A percentile compares a stretch with the other conserved stretches of the same genome.
These are phyloP conservation scores for Lichenothelia convexa DNA, from an alignment of 495 filamentous ascomycete species.

Conservation along the genomic window DNA sequence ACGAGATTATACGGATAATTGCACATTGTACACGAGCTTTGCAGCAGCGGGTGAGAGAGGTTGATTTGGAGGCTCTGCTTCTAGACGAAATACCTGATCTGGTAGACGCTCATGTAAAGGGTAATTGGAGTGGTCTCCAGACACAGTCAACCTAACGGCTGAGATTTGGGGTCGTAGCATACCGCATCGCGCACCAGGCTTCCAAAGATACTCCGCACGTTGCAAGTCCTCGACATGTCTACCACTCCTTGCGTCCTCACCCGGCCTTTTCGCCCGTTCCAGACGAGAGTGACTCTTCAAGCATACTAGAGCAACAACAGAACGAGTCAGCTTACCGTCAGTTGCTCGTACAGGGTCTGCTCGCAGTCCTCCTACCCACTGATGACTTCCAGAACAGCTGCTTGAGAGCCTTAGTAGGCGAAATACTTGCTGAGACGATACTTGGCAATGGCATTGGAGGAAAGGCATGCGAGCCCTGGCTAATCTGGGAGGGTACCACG, in stretches of 20 bases:
- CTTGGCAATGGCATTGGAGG: slow-evolving; percentile 59
- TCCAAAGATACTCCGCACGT: slow-evolving; percentile 35
- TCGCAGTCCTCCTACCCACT: slow-evolving; percentile 72
- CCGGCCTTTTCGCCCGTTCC: slow-evolving; percentile 64
- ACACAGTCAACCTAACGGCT: not conserved
- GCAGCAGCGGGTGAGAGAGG: slow-evolving; percentile 63
- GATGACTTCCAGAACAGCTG: slow-evolving; percentile 82
- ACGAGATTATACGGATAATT: slow-evolving; percentile 73
- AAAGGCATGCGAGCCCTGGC: slow-evolving; percentile 64
- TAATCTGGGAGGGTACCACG: slow-evolving; percentile 64
- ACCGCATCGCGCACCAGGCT: slow-evolving; percentile 26
- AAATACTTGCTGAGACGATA: slow-evolving; percentile 73
- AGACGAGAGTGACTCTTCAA: slow-evolving; percentile 29
- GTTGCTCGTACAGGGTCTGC: slow-evolving; percentile 54
- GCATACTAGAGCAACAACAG: slow-evolving; percentile 39
- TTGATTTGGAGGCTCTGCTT: slow-evolving; percentile 64
- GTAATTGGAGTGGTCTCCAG: slow-evolving; percentile 29
- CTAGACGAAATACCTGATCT: slow-evolving; percentile 81
- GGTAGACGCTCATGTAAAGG: slow-evolving; percentile 59
- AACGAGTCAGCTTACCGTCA: slow-evolving; percentile 71
- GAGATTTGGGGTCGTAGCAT: slow-evolving; percentile 14
- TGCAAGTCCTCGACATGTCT: slow-evolving; percentile 46
- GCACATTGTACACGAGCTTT: slow-evolving; percentile 76
- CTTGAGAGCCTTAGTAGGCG: slow-evolving; percentile 59
- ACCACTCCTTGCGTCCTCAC: slow-evolving; percentile 68